phyloP scores from a whole-genome alignment of 495 filamentous ascomycete genomes.

The Xylaria telfairii region DNA sequence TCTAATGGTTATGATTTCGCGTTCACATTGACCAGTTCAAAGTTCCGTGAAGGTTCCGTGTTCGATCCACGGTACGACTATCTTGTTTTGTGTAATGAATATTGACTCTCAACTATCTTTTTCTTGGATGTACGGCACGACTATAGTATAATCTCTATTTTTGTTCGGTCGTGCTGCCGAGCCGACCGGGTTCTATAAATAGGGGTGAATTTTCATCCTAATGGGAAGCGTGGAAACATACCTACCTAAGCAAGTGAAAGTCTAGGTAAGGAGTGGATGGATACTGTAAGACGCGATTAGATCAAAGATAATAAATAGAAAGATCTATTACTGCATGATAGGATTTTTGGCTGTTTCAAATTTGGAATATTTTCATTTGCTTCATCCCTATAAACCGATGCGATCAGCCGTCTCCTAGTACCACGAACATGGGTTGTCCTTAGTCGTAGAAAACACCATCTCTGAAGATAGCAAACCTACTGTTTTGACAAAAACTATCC shows the following conservation, averaged over 20 bases:
- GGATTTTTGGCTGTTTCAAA: background rate
- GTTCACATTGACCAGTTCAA: constrained; percentile 25
- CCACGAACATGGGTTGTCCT: background rate
- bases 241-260: no score
- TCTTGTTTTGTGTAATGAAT: background rate
- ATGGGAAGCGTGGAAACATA: no score
- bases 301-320: background rate
- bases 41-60: constrained; percentile 31
- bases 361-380: background rate
- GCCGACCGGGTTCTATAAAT: background rate
- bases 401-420: background rate
- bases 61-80: constrained; percentile 35
- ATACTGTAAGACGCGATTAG: background rate
- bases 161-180: background rate
- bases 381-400: background rate
- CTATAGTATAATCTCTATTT: no score
- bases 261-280: background rate
- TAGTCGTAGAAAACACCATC: background rate
- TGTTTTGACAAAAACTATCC: background rate
- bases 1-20: constrained; percentile 35
- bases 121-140: no score
- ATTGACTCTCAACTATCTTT: no score
- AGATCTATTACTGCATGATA: background rate
- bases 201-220: background rate
- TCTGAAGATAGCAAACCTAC: background rate